Evolutionary conservation across 139 green algal species (phyloP).

Genomic region (Yamagishiella unicocca): DNA sequence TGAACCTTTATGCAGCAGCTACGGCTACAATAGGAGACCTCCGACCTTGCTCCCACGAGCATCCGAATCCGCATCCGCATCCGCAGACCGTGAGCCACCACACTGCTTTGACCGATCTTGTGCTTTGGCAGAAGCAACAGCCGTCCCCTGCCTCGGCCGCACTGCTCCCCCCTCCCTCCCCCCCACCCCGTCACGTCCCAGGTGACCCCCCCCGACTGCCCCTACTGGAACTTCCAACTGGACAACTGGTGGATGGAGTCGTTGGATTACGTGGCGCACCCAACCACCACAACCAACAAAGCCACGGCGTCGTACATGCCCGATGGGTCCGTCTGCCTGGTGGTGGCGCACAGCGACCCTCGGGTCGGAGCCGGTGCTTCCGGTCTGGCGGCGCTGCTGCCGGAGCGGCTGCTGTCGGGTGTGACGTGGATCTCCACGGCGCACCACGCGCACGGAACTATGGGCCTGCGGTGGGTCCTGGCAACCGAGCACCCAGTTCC

Average conservation of each 20-base stretch:
- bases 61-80: no score
- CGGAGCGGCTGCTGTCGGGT: not conserved
- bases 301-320: conserved; percentile 19
- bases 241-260: conserved; percentile 50
- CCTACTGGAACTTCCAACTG: conserved; percentile 55
- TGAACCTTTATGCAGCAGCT: no score
- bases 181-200: not conserved
- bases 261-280: conserved; percentile 36
- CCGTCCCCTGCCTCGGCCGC: no score
- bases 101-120: no score
- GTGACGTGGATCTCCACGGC: conserved; percentile 39
- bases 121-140: no score
- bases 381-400: not conserved
- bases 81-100: no score
- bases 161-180: no score
- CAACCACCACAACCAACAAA: conserved; percentile 44
- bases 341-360: conserved; percentile 10
- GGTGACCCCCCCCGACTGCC: conserved; percentile 38
- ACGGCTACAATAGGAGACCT: no score
- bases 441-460: conserved; percentile 45
- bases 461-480: conserved; percentile 49
- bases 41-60: no score
- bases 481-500: conserved; percentile 21
- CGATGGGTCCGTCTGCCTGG: conserved; percentile 32
- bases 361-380: not conserved